Evolutionary conservation across 495 filamentous ascomycete species (phyloP).

Genomic region (Aspergillus conjunctus): DNA sequence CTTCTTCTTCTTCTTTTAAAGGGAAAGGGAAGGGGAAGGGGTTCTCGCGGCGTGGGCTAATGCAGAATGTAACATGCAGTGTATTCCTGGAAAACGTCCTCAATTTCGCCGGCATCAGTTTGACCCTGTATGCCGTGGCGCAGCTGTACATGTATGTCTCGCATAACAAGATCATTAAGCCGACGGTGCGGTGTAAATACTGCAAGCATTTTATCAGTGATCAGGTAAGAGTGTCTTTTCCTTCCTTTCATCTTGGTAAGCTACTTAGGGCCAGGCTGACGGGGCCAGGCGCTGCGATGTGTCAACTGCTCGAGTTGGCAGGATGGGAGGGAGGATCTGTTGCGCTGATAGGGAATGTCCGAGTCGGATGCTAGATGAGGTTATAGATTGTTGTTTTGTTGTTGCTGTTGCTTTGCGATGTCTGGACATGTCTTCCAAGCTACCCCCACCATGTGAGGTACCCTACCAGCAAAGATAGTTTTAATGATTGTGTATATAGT

Average conservation of each 20-base stretch:
- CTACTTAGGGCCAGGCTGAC: background rate
- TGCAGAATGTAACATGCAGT: too few species aligned
- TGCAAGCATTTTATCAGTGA: constrained; percentile 68
- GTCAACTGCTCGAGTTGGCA: constrained; percentile 76
- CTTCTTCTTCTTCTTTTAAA: too few species aligned
- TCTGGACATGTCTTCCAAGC: too few species aligned
- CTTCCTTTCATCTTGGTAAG: background rate
- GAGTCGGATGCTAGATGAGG: background rate
- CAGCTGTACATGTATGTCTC: constrained; percentile 62
- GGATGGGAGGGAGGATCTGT: constrained; percentile 68
- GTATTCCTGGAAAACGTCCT: constrained; percentile 66
- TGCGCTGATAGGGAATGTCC: background rate
- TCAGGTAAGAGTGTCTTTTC: constrained; percentile 50
- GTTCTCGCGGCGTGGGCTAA: background rate
- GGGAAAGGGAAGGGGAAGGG: background rate
- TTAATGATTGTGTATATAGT: too few species aligned
- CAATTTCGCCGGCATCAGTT: constrained; percentile 66
- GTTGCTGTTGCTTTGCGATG: too few species aligned
- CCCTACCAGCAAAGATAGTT: too few species aligned
- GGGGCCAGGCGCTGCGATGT: constrained; percentile 59
- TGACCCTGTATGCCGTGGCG: constrained; percentile 67
- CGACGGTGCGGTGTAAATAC: constrained; percentile 68
- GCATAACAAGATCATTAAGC: constrained; percentile 70
- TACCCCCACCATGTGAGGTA: too few species aligned
- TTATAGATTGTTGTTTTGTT: background rate